Evolutionary conservation across 2,329 filamentous ascomycete species (phyloP), one percentile per base, ranked within the genome.

Genomic region (Pseudocercospora vitis): DNA sequence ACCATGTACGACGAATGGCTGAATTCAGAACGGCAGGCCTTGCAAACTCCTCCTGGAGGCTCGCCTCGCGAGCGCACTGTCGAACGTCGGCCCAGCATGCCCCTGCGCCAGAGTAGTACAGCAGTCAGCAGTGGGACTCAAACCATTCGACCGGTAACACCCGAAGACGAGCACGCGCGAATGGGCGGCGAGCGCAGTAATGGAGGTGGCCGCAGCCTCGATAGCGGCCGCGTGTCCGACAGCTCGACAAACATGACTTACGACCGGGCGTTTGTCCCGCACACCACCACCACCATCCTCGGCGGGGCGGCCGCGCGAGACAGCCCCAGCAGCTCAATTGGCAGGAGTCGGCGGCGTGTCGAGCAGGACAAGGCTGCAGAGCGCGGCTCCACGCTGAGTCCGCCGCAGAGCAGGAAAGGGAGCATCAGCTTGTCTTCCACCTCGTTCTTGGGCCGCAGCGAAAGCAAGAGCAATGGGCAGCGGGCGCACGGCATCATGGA

Each of bases 71-170:
- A 47, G 46, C 52, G 56, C 37, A 54, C 42, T 21, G 44, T 56
- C 31, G 55, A 57, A 33, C 53, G 55, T 24, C 49, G 59, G n/a
- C 56, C 59, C 21, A 57, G 52, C 46, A 60, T 60, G 59, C 54
- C 55, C 35, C 55, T 58, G 53, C 53, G 56, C 48, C 57, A 55
- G 50, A 50, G 61, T 58, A 57, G 50, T 47, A 65, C 58, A 21
- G 58, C 57, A 60, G 58, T 53, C 31, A 57, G 52, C 55, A 53
- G 48, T 49, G 50, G 37, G 21, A 52, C 53, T 18, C 50, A 55
- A 33, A 55, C 54, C 40, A 81, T 86, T 64, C 82, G 86, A 58
- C 75, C 84, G 52, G 83, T 88, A 59, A 88, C 85, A 57, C 85
- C 86, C 60, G 86, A 89, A 37, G 48, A 62, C 33, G 39, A 55